These are phyloP conservation scores for Didymella keratinophila DNA, from an alignment of 2,329 filamentous ascomycete species.

Conservation along the genomic window DNA sequence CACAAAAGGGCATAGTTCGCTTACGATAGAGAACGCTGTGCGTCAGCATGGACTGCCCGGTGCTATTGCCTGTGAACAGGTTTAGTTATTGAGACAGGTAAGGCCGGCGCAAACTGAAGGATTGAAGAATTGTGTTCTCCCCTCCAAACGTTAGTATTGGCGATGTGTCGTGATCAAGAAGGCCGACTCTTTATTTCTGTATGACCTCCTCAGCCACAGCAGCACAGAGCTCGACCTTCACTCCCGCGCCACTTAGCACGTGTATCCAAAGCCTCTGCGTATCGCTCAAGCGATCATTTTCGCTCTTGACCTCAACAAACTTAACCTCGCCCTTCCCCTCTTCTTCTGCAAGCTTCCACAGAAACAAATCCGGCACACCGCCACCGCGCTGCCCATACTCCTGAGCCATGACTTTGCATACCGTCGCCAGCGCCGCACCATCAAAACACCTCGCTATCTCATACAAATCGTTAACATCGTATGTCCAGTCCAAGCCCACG, in stretches of 20 bases:
- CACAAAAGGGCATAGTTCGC: no score
- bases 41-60: no score
- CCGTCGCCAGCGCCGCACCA: conserved; percentile 78
- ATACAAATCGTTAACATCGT: conserved; percentile 76
- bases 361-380: conserved; percentile 89
- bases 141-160: no score
- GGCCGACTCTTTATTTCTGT: conserved; percentile 10
- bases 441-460: conserved; percentile 82
- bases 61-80: no score
- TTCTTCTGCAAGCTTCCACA: conserved; percentile 70
- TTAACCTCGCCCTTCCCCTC: conserved; percentile 66
- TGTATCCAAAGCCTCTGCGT: conserved; percentile 97
- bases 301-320: conserved; percentile 69
- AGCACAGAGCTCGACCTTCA: conserved; percentile 82
- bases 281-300: conserved; percentile 92
- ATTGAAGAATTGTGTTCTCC: no score
- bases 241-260: conserved; percentile 83
- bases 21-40: no score
- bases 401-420: conserved; percentile 95
- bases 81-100: no score
- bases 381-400: conserved; percentile 88
- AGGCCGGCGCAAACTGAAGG: no score
- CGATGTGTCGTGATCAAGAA: no score
- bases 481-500: conserved; percentile 93
- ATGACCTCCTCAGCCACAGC: conserved; percentile 66